phyloP scores from a whole-genome alignment of 2,329 filamentous ascomycete species.

The Nannizziopsis arthrosporioides region DNA sequence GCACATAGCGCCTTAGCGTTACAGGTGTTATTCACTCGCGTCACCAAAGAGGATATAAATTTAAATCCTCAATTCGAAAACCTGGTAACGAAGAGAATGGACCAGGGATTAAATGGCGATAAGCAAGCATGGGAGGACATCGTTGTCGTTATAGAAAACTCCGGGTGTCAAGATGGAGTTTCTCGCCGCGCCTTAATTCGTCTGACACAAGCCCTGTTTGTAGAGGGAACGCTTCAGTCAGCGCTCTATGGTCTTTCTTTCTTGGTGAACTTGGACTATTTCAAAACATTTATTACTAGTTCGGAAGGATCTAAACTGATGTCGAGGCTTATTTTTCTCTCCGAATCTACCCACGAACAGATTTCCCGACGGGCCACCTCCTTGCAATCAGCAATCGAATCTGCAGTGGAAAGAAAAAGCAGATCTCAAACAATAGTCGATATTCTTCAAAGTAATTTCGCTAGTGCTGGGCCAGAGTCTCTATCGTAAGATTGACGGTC shows the following conservation, averaged over 20 bases:
- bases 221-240: conserved; percentile 26
- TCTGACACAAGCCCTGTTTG: conserved; percentile 33
- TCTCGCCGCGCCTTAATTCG: conserved; percentile 27
- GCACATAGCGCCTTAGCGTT: conserved; percentile 26
- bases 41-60: conserved; percentile 29
- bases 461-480: conserved; percentile 34
- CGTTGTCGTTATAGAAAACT: conserved; percentile 29
- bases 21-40: conserved; percentile 29
- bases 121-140: conserved; percentile 30
- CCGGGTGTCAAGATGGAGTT: conserved; percentile 24
- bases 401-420: conserved; percentile 28
- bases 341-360: conserved; percentile 43
- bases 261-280: conserved; percentile 31
- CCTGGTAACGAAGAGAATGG: conserved; percentile 27
- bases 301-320: conserved; percentile 40
- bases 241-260: conserved; percentile 37
- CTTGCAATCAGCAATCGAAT: conserved; percentile 26
- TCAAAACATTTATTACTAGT: conserved; percentile 36
- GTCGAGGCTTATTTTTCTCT: conserved; percentile 42
- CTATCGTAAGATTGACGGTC: conserved; percentile 40
- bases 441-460: conserved; percentile 43
- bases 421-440: conserved; percentile 39
- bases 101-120: conserved; percentile 28
- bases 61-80: conserved; percentile 26
- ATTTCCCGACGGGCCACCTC: conserved; percentile 34